Evolutionary conservation across 441 rosid species (phyloP).

Genomic region (Jatropha podagrica): DNA sequence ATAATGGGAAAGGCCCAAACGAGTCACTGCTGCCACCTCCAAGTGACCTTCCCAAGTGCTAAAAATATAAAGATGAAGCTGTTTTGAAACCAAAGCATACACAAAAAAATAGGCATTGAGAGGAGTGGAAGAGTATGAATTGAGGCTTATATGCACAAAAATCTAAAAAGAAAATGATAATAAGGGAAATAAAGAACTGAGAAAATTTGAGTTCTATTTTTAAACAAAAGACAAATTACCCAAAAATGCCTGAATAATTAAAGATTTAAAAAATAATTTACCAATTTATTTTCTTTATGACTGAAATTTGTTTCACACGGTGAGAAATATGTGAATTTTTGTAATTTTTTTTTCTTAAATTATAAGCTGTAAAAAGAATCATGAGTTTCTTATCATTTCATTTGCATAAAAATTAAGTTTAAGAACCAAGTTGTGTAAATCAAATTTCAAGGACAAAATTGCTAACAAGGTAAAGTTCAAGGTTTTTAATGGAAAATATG

Average conservation of each 20-base stretch:
- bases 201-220: neutral
- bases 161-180: neutral
- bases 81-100: conserved; percentile 24
- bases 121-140: conserved; percentile 4
- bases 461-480: no score
- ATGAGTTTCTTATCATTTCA: neutral
- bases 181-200: neutral
- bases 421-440: no score
- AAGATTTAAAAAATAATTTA: no score
- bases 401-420: no score
- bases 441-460: no score
- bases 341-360: neutral
- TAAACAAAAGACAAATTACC: no score
- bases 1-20: conserved; percentile 74
- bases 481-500: no score
- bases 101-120: conserved; percentile 18
- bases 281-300: neutral
- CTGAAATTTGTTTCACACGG: neutral
- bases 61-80: conserved; percentile 6
- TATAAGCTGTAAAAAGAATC: neutral
- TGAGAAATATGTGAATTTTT: neutral
- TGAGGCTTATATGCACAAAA: neutral
- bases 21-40: conserved; percentile 80
- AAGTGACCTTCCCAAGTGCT: conserved; percentile 72
- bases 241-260: no score